Evolutionary conservation across 371 early-diverging fungal species (phyloP).

Genomic region (Haplosporangium sp.): DNA sequence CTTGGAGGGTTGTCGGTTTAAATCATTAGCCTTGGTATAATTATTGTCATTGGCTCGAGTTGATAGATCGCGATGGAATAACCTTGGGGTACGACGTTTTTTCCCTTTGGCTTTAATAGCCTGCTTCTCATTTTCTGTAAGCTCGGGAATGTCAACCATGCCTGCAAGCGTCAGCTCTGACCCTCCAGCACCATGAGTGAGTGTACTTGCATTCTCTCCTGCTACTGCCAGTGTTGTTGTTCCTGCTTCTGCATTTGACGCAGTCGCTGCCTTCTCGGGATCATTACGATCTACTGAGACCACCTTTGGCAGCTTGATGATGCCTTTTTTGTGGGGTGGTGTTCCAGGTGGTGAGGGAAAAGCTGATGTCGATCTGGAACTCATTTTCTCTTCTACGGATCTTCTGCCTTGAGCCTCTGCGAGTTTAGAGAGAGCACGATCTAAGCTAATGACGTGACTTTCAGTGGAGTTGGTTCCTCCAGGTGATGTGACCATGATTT

Average conservation of each 20-base stretch:
- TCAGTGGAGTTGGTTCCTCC: conserved; percentile 36
- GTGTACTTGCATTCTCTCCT: neutral
- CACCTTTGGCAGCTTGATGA: conserved; percentile 30
- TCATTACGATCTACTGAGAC: conserved; percentile 14
- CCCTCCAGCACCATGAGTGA: conserved; percentile 18
- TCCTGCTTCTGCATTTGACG: neutral
- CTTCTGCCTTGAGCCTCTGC: conserved; percentile 15
- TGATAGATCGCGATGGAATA: conserved; percentile 17
- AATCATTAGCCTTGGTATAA: conserved; percentile 10
- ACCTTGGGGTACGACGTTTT: conserved; percentile 13
- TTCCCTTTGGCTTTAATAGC: conserved; percentile 7
- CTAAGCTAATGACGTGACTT: conserved; percentile 40
- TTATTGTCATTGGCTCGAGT: neutral
- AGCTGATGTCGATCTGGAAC: conserved; percentile 2
- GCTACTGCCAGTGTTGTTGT: neutral
- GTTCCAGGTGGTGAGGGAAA: conserved; percentile 33
- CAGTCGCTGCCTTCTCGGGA: conserved; percentile 16
- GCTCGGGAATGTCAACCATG: neutral
- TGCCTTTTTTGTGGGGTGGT: conserved; percentile 27
- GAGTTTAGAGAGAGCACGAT: conserved; percentile 45
- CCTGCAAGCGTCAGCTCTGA: conserved; percentile 33
- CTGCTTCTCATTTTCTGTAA: neutral
- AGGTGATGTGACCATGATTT: conserved; percentile 32
- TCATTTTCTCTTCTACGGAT: conserved; percentile 11
- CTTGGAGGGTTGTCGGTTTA: conserved; percentile 53